Evolutionary conservation across 345 rosid species (phyloP).

Genomic region (Cochlearia excelsa): DNA sequence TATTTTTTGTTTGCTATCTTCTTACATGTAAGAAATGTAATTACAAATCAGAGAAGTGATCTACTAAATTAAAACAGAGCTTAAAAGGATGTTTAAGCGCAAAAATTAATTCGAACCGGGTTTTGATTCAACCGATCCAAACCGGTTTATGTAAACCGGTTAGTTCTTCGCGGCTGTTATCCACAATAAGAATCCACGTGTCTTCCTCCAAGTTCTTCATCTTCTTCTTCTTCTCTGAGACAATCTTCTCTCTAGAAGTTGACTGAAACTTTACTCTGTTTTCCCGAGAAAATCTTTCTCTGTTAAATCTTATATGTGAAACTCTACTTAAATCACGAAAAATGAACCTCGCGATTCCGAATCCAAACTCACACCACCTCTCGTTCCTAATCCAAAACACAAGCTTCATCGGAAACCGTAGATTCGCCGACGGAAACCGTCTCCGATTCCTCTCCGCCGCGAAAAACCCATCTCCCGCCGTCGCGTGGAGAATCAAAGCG

Average conservation of each 20-base stretch:
- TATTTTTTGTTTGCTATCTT: no score
- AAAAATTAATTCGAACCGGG: no score
- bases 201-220: conserved; percentile 30
- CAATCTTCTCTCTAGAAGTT: neutral
- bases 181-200: conserved; percentile 56
- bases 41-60: no score
- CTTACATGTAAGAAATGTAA: no score
- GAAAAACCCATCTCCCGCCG: conserved; percentile 28
- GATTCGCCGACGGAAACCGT: conserved; percentile 32
- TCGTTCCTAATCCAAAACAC: conserved; percentile 36
- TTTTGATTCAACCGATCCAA: no score
- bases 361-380: conserved; percentile 34
- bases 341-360: conserved; percentile 39
- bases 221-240: conserved; percentile 29
- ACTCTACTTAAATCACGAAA: neutral
- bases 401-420: conserved; percentile 27
- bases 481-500: conserved; percentile 39
- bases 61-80: no score
- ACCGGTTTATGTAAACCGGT: conserved; percentile 1
- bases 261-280: neutral
- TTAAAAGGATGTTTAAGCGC: no score
- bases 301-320: conserved; percentile 3
- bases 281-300: conserved; percentile 20
- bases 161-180: conserved; percentile 34
- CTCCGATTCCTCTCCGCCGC: conserved; percentile 37